These are phyloP conservation scores for Aspergillus phoenicis DNA, from an alignment of 2,329 filamentous ascomycete species.

Conservation along the genomic window DNA sequence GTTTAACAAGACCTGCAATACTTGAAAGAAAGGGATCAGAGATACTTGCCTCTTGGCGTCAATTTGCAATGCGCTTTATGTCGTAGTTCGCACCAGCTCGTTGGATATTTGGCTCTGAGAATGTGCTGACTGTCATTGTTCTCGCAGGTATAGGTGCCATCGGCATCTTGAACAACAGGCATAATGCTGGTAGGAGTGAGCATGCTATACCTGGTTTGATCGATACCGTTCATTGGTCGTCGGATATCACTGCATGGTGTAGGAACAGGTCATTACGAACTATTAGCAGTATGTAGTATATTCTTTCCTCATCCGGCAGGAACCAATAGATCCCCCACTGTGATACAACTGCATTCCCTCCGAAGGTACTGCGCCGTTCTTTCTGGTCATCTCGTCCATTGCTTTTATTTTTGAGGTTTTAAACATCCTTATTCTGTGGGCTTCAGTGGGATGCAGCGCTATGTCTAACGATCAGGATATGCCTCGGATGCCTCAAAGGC, in stretches of 20 bases:
- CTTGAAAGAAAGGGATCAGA: too few species aligned
- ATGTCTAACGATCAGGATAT: not conserved
- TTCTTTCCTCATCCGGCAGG: conserved; percentile 11
- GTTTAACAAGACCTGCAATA: too few species aligned
- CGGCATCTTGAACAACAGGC: not conserved
- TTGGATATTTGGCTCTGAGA: too few species aligned
- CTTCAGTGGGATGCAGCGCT: not conserved
- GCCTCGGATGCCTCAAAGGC: not conserved
- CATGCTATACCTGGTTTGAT: not conserved
- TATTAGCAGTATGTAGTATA: not conserved
- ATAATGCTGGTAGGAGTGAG: not conserved
- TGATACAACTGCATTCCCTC: not conserved
- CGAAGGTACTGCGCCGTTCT: not conserved
- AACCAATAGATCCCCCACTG: conserved; percentile 9
- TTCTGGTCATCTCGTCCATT: not conserved
- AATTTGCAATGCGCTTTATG: too few species aligned
- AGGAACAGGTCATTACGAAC: not conserved
- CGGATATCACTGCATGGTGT: not conserved
- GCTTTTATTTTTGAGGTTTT: not conserved
- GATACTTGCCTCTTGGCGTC: too few species aligned
- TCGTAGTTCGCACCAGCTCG: too few species aligned
- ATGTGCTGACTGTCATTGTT: too few species aligned
- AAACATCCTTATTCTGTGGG: not conserved
- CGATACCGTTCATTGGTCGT: not conserved
- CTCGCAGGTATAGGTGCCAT: not conserved